Conservation (phyloP, 495 filamentous ascomycete species). For the Trypethelium eluteriae region DNA sequence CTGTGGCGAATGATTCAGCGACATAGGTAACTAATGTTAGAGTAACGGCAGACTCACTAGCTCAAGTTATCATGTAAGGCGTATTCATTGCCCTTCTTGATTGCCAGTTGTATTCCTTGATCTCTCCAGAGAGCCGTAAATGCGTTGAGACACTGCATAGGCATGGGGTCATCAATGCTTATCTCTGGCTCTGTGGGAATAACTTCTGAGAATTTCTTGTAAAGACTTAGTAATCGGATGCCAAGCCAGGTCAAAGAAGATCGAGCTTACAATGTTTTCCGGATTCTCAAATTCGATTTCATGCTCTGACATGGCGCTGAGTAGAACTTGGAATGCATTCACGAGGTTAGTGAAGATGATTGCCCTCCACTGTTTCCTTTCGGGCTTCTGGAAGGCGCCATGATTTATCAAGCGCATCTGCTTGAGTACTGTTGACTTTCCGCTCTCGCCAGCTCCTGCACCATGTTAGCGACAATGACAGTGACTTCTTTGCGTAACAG, state of each 20-base stretch:
- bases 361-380: conserved; percentile 86
- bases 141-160: conserved; percentile 68
- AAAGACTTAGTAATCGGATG: conserved; percentile 12
- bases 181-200: conserved; percentile 33
- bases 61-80: conserved; percentile 89
- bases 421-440: conserved; percentile 96
- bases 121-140: conserved; percentile 83
- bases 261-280: conserved; percentile 60
- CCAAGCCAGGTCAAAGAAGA: neutral
- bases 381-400: conserved; percentile 81
- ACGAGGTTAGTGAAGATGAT: conserved; percentile 62
- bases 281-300: conserved; percentile 70
- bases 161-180: conserved; percentile 36
- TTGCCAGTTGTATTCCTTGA: conserved; percentile 71
- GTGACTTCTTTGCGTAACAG: conserved; percentile 12
- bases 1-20: conserved; percentile 42
- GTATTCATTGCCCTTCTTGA: conserved; percentile 88
- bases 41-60: conserved; percentile 60
- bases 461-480: neutral
- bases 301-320: conserved; percentile 89
- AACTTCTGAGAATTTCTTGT: conserved; percentile 34
- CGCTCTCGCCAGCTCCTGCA: conserved; percentile 90
- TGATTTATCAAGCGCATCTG: conserved; percentile 99
- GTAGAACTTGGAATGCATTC: conserved; percentile 51
- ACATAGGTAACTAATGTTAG: neutral